A percentile compares a stretch with the other conserved stretches of the same genome.
Conservation (phyloP, 139 green algal species). For the Zygnema cylindricum region DNA sequence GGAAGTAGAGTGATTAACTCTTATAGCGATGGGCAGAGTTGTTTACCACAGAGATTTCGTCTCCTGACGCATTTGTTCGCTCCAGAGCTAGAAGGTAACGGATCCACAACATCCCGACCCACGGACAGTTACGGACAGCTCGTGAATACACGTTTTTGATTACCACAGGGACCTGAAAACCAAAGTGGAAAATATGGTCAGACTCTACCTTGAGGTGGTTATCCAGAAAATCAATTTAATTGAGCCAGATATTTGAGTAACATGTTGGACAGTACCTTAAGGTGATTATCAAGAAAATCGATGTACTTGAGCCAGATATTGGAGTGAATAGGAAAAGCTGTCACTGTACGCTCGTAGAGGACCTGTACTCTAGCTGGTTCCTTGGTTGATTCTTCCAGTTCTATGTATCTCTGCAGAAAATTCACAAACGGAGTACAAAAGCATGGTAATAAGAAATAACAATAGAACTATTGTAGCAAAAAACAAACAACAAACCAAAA, state of each 20-base stretch:
- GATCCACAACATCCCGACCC: constrained; percentile 57
- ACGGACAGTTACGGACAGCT: constrained; percentile 63
- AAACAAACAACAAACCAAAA: too few relatives aligned
- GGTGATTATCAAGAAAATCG: constrained; percentile 39
- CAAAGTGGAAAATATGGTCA: not conserved
- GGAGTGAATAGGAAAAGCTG: constrained; percentile 49
- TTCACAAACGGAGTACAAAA: too few relatives aligned
- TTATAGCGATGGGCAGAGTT: too few relatives aligned
- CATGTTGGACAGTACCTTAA: constrained; percentile 31
- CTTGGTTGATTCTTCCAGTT: constrained; percentile 35
- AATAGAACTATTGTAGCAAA: too few relatives aligned
- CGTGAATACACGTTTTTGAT: constrained; percentile 39
- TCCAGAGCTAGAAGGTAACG: constrained; percentile 59
- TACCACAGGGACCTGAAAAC: constrained; percentile 52
- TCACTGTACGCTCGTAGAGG: constrained; percentile 60
- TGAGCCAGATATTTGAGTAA: constrained; percentile 47
- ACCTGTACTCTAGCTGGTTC: constrained; percentile 59
- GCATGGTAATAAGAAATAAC: too few relatives aligned
- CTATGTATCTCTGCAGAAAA: constrained; percentile 45
- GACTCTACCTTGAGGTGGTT: constrained; percentile 18
- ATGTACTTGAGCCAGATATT: constrained; percentile 60
- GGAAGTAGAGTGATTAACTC: too few relatives aligned
- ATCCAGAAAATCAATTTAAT: constrained; percentile 58
- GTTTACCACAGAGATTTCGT: constrained; percentile 35
- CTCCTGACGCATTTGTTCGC: constrained; percentile 11